Evolutionary conservation across 2,329 filamentous ascomycete species (phyloP).

Genomic region (Arthrobotrys musiformis): DNA sequence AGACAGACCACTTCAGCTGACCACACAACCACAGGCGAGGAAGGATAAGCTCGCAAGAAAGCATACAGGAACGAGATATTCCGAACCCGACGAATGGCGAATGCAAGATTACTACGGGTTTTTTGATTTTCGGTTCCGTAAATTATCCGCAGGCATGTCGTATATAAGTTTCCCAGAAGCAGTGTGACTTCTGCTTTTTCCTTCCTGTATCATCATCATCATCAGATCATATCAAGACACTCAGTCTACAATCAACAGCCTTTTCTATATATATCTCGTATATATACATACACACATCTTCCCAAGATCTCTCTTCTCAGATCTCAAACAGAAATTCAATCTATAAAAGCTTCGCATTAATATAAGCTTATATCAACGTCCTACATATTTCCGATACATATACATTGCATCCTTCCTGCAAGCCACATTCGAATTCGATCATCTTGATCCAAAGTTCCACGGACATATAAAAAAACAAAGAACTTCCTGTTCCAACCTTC

Average conservation of each 20-base stretch:
- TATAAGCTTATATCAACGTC: slow-evolving; percentile 23
- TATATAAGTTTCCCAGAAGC: slow-evolving; percentile 42
- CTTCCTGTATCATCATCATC: slow-evolving; percentile 44
- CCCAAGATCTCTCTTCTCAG: slow-evolving; percentile 10
- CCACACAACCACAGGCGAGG: neutral
- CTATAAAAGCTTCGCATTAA: slow-evolving; percentile 20
- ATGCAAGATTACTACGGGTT: slow-evolving; percentile 29
- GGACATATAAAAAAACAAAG: slow-evolving; percentile 21
- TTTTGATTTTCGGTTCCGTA: slow-evolving; percentile 25
- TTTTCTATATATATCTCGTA: neutral
- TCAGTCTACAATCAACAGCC: slow-evolving; percentile 30
- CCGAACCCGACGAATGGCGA: slow-evolving; percentile 15
- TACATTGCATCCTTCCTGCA: slow-evolving; percentile 3
- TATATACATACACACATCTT: slow-evolving; percentile 41
- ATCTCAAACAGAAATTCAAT: slow-evolving; percentile 17
- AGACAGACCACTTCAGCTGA: slow-evolving; percentile 6
- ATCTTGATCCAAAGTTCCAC: neutral
- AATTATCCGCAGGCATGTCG: slow-evolving; percentile 36
- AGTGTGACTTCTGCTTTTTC: neutral
- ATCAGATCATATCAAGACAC: slow-evolving; percentile 51
- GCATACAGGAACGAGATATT: slow-evolving; percentile 36
- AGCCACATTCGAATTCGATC: slow-evolving; percentile 12
- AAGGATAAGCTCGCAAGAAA: slow-evolving; percentile 23
- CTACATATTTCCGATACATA: slow-evolving; percentile 16
- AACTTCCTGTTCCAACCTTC: too few relatives aligned